Evolutionary conservation across 2,329 filamentous ascomycete genomes (phyloP).

Genomic region (Pseudomassariella vexata): DNA sequence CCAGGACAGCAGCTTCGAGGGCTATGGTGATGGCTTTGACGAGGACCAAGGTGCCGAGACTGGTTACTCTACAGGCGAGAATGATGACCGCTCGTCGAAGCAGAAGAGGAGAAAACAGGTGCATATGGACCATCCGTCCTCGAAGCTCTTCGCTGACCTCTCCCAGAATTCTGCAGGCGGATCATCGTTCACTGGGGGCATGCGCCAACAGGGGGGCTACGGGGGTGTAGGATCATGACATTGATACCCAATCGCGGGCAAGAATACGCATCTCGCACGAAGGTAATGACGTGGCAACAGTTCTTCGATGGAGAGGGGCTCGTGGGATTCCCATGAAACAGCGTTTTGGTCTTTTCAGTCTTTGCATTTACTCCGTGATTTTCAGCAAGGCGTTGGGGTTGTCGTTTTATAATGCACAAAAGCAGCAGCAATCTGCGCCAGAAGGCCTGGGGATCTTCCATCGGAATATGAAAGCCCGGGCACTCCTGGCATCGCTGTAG

Average conservation of each 20-base stretch:
- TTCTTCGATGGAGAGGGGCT: no score
- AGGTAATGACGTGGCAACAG: constrained; percentile 9
- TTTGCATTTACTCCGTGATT: constrained; percentile 8
- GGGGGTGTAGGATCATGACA: constrained; percentile 50
- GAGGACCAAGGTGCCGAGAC: constrained; percentile 54
- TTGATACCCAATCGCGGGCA: constrained; percentile 35
- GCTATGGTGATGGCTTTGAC: constrained; percentile 69
- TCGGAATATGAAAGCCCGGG: neutral
- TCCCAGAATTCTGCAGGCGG: constrained; percentile 40
- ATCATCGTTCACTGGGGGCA: constrained; percentile 34
- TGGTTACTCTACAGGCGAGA: constrained; percentile 68
- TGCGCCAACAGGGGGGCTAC: constrained; percentile 49
- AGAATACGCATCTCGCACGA: constrained; percentile 9
- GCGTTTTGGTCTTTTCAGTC: constrained; percentile 2
- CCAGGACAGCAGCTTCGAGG: constrained; percentile 67
- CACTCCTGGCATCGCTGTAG: constrained; percentile 5
- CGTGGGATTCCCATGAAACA: no score
- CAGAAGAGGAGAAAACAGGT: constrained; percentile 65
- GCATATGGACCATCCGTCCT: constrained; percentile 24
- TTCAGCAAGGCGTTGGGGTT: constrained; percentile 12
- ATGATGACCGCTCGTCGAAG: constrained; percentile 50
- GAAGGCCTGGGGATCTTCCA: constrained; percentile 1
- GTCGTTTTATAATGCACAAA: constrained; percentile 4
- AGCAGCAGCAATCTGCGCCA: constrained; percentile 9
- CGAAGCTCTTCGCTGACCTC: constrained; percentile 33